phyloP scores from a whole-genome alignment of 2,329 filamentous ascomycete species.

The Scedosporium boydii region DNA sequence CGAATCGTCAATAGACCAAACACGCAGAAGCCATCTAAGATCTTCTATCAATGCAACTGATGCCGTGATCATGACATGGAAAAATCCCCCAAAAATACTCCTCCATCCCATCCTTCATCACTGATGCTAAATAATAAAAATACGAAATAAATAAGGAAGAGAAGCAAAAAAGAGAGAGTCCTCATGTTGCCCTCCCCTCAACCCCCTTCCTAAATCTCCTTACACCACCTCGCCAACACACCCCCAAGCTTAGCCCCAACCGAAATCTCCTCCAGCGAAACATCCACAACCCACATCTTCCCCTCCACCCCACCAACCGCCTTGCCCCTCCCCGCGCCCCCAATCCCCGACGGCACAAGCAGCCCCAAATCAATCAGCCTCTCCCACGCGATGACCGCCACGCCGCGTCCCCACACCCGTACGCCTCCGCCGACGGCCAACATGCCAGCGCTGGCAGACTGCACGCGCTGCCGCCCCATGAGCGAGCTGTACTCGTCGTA shows the following conservation, averaged over 20 bases:
- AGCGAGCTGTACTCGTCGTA: slow-evolving; percentile 76
- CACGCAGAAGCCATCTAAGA: too few species aligned
- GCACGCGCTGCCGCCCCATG: slow-evolving; percentile 64
- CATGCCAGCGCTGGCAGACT: slow-evolving; percentile 58
- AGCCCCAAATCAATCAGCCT: slow-evolving; percentile 58
- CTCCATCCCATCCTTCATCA: too few species aligned
- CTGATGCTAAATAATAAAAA: background rate
- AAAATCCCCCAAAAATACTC: too few species aligned
- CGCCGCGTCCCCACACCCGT: slow-evolving; percentile 66
- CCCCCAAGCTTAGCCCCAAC: slow-evolving; percentile 46
- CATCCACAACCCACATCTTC: slow-evolving; percentile 66
- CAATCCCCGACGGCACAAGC: slow-evolving; percentile 56
- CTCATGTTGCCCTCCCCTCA: background rate
- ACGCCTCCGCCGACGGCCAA: slow-evolving; percentile 54
- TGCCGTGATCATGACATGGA: background rate
- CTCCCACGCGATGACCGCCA: slow-evolving; percentile 69
- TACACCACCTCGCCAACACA: slow-evolving; percentile 65
- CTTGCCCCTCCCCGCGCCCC: slow-evolving; percentile 29
- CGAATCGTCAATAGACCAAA: too few species aligned
- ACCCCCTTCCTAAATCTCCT: slow-evolving; percentile 44
- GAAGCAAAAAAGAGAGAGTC: background rate
- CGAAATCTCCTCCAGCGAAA: slow-evolving; percentile 70
- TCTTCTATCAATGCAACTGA: background rate
- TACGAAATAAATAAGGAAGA: background rate
- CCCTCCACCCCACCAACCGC: slow-evolving; percentile 39